Conservation (phyloP, 768 basidiomycete species). For the Cystobasidium onofrii region DNA sequence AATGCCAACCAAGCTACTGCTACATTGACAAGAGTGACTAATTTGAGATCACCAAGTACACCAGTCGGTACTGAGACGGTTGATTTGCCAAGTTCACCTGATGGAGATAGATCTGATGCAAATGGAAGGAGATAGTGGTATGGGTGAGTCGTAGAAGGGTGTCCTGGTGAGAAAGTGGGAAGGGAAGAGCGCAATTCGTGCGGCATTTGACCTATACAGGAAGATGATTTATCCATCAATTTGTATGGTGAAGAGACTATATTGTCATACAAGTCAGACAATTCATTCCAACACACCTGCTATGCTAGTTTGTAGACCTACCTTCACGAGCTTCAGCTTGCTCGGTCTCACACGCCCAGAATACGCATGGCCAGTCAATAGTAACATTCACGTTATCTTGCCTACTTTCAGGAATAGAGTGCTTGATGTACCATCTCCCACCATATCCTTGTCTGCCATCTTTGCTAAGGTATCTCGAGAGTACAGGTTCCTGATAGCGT, state of each 20-base stretch:
- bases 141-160: conserved; percentile 4
- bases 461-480: conserved; percentile 6
- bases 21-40: conserved; percentile 27
- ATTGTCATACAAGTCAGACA: background rate
- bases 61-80: conserved; percentile 27
- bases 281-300: background rate
- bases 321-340: background rate
- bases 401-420: background rate
- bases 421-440: conserved; percentile 20
- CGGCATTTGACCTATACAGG: conserved; percentile 16
- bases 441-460: conserved; percentile 11
- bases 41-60: conserved; percentile 28
- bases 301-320: background rate
- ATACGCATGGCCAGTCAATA: conserved; percentile 29
- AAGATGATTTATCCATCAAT: conserved; percentile 10
- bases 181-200: conserved; percentile 1
- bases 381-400: conserved; percentile 6
- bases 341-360: conserved; percentile 34
- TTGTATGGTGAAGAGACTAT: background rate
- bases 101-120: background rate
- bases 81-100: background rate
- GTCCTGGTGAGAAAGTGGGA: background rate
- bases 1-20: conserved; percentile 22
- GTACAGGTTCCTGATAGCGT: conserved; percentile 34
- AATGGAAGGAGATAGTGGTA: conserved; percentile 24